Percentiles rank a stretch among this genome's conserved stretches.
These are phyloP conservation scores for Ramaria rubella DNA, from an alignment of 768 basidiomycete species.

Conservation along the genomic window DNA sequence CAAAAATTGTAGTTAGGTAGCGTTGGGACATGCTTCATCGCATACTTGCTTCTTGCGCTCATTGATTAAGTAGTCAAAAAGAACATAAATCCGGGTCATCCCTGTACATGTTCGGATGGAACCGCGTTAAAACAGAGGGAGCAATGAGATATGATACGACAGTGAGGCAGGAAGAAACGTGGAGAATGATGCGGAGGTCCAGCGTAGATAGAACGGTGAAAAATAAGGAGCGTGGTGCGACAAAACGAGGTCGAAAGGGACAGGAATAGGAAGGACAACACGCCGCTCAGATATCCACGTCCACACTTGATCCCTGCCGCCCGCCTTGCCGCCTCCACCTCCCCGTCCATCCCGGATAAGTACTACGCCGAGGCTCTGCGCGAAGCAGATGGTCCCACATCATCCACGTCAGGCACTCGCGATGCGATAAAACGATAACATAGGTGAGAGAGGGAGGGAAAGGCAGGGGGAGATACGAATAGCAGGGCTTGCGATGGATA, in stretches of 20 bases:
- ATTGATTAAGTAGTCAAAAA: background rate
- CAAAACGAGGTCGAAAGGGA: background rate
- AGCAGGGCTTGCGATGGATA: constrained; percentile 1
- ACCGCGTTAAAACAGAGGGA: background rate
- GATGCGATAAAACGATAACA: constrained; percentile 3
- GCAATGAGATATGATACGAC: constrained; percentile 3
- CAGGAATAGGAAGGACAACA: background rate
- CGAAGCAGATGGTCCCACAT: background rate
- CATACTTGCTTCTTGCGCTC: background rate
- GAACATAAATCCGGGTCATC: background rate
- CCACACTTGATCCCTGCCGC: background rate
- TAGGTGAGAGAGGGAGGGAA: background rate
- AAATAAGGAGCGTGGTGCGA: constrained; percentile 5
- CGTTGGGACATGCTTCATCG: too few relatives aligned
- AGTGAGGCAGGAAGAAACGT: background rate
- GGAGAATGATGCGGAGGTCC: background rate
- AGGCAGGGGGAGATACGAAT: background rate
- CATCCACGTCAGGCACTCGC: background rate
- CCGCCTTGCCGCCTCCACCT: background rate
- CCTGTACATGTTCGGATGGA: constrained; percentile 2
- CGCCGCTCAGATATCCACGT: background rate
- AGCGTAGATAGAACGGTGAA: background rate
- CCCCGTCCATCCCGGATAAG: background rate
- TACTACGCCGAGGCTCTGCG: background rate
- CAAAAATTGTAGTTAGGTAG: too few relatives aligned